Percentiles rank a stretch among this genome's conserved stretches.
Evolutionary conservation across 805 yeast species (phyloP).

Genomic region (Candida jianshihensis): DNA sequence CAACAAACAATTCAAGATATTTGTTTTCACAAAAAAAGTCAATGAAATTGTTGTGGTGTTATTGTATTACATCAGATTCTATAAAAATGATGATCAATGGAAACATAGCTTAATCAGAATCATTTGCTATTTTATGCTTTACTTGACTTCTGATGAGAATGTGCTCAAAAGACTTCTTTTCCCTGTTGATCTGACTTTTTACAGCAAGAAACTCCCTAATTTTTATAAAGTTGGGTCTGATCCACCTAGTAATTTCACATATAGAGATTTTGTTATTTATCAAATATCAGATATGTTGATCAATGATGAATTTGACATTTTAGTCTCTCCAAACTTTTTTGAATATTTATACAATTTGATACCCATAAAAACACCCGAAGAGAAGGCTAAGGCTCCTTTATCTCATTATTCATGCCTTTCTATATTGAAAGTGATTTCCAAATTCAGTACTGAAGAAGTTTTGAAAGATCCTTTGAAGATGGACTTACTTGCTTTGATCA

Average conservation of each 20-base stretch:
- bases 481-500: slow-evolving; percentile 52
- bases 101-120: slow-evolving; percentile 38
- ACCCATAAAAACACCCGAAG: slow-evolving; percentile 31
- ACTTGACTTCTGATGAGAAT: slow-evolving; percentile 35
- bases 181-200: slow-evolving; percentile 37
- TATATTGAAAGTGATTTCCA: slow-evolving; percentile 34
- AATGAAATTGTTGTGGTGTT: slow-evolving; percentile 48
- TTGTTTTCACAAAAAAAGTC: slow-evolving; percentile 39
- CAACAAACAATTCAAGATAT: slow-evolving; percentile 47
- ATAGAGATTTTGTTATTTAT: slow-evolving; percentile 55
- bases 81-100: slow-evolving; percentile 31
- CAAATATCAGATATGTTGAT: slow-evolving; percentile 41
- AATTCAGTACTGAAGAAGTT: slow-evolving; percentile 21
- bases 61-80: slow-evolving; percentile 50
- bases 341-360: slow-evolving; percentile 59
- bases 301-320: slow-evolving; percentile 26
- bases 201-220: slow-evolving; percentile 44
- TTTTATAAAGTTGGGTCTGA: slow-evolving; percentile 36
- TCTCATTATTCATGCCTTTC: slow-evolving; percentile 44
- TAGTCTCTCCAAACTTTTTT: slow-evolving; percentile 41
- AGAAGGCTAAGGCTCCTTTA: slow-evolving; percentile 27
- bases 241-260: slow-evolving; percentile 36
- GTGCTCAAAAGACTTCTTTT: slow-evolving; percentile 34
- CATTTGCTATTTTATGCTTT: slow-evolving; percentile 44
- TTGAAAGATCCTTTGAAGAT: slow-evolving; percentile 33